A percentile compares a stretch with the other conserved stretches of the same genome.
Evolutionary conservation across 495 filamentous ascomycete genomes (phyloP).

Genomic region (Penicillium ucsense): DNA sequence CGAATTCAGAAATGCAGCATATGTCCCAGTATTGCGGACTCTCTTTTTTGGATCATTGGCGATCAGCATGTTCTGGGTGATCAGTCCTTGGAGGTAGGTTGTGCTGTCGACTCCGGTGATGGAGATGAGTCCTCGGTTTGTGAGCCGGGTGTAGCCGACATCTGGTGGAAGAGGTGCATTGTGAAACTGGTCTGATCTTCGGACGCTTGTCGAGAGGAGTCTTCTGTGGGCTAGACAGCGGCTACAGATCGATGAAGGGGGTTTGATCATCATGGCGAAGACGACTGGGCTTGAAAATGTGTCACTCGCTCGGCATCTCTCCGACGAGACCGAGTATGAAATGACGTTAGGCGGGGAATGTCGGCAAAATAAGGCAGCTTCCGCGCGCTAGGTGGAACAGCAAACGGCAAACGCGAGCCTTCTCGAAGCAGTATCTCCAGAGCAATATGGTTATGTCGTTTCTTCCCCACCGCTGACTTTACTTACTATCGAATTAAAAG

Average conservation of each 20-base stretch:
- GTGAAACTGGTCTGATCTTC: conserved; percentile 8
- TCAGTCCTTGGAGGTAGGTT: conserved; percentile 78
- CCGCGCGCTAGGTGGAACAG: neutral
- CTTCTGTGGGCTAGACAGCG: conserved; percentile 18
- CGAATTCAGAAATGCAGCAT: conserved; percentile 77
- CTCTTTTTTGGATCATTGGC: conserved; percentile 27
- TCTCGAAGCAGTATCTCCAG: neutral
- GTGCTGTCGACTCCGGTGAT: conserved; percentile 69
- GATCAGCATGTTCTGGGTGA: conserved; percentile 62
- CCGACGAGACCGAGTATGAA: conserved; percentile 3
- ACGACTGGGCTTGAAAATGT: conserved; percentile 2
- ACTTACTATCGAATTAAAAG: no score
- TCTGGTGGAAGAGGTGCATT: conserved; percentile 22
- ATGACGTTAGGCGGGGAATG: conserved; percentile 23
- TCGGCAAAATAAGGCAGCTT: conserved; percentile 18
- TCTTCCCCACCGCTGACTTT: no score
- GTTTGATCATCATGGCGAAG: conserved; percentile 24
- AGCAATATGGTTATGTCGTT: no score
- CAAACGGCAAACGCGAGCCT: neutral
- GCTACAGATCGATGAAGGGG: conserved; percentile 18
- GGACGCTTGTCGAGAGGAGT: conserved; percentile 24
- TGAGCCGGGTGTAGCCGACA: conserved; percentile 43
- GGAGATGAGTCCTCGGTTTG: conserved; percentile 66
- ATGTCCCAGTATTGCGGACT: conserved; percentile 43
- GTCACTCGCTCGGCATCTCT: conserved; percentile 7